Evolutionary conservation across 192 early-diverging fungal species (phyloP).

Genomic region (Chytriomyces hyalinus): DNA sequence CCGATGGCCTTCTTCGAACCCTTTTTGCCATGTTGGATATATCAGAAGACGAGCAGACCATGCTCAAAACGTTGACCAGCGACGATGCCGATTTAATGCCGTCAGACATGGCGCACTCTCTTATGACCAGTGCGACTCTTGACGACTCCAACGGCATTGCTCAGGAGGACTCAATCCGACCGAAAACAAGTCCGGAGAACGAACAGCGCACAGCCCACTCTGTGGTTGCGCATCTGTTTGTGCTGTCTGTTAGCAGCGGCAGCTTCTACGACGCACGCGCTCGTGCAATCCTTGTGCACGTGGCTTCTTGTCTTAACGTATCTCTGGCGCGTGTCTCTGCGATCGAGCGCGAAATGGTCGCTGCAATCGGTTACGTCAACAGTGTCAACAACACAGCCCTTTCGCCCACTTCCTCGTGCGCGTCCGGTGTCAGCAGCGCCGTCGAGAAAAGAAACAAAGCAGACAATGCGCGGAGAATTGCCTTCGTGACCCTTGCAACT

Average conservation of each 20-base stretch:
- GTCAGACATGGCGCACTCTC: conserved; percentile 42
- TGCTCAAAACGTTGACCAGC: conserved; percentile 45
- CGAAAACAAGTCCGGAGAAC: conserved; percentile 21
- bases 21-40: conserved; percentile 81
- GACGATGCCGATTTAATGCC: conserved; percentile 41
- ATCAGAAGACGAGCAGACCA: conserved; percentile 50
- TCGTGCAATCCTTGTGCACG: conserved; percentile 70
- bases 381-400: background rate
- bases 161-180: conserved; percentile 25
- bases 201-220: conserved; percentile 64
- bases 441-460: conserved; percentile 69
- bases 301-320: conserved; percentile 71
- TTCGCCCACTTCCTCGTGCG: conserved; percentile 7
- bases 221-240: conserved; percentile 83
- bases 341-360: conserved; percentile 78
- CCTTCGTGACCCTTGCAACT: conserved; percentile 84
- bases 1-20: background rate
- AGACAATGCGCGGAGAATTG: conserved; percentile 71
- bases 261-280: conserved; percentile 78
- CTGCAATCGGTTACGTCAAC: conserved; percentile 52
- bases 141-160: conserved; percentile 4
- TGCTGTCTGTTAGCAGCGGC: conserved; percentile 68
- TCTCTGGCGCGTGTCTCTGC: conserved; percentile 74
- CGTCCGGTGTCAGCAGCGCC: background rate
- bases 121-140: conserved; percentile 39